Evolutionary conservation across 2,329 filamentous ascomycete species (phyloP), one percentile per base, ranked within the genome.

Genomic region (Acarospora socialis): DNA sequence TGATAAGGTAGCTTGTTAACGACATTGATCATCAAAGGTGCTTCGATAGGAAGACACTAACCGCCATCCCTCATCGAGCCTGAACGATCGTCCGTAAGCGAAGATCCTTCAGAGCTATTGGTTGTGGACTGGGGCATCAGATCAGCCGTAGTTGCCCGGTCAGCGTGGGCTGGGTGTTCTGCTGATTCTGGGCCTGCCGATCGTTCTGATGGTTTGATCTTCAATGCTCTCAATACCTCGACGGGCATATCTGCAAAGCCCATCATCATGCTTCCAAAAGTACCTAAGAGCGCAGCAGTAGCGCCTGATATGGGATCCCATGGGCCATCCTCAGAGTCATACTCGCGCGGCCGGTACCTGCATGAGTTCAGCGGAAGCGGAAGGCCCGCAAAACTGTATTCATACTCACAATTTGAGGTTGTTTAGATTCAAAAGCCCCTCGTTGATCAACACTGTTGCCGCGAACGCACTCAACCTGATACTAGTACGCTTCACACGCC

Each of bases 201-300:
- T 13, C 35, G 30, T 9, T 40, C 32, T 15, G 36, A 23, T 21
- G 35, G 32, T 21, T 38, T 42, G n/a, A 33, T 30, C 22, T 28
- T 40, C 7, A 42, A 20, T 9, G 40, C 40, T 46, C 46, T 22
- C 36, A 40, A 8, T 3, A 73, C 62, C 27, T 71, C 66, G 10
- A 64, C 58, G 0, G 72, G 72, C 26, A 76, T 61, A 46, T 92
- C 83, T 1, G 81, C 81, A 23, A 92, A 66, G 1, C 82, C 81
- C 68, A 92, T 79, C 46, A 81, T 71, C 35, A 94, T 76, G 22
- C 70, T 78, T 16, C 78, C 75, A 28, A 90, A 63, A n/a, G 86
- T 87, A 4, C 80, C 79, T n/a, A 92, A 61, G 1, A 94, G 56
- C 0, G 84, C 81, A 26, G 73, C 71, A 0, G 82, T 75, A 10